Base-by-base conservation (phyloP, 2,329 filamentous ascomycete genomes). In the Diaporthe longicolla region DNA sequence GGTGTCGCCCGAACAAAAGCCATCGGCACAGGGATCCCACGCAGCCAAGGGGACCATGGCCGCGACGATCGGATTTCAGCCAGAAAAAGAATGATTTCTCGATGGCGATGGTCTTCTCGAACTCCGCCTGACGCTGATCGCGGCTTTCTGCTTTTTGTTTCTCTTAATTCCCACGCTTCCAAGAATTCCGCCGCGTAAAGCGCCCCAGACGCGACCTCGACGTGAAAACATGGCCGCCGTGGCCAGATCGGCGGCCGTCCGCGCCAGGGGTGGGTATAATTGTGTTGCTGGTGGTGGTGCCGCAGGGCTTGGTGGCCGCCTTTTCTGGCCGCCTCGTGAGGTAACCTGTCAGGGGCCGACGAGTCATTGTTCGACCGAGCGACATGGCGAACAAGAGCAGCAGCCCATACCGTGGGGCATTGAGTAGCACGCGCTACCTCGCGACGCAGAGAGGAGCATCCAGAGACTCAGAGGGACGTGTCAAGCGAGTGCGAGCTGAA, bases 351-450 rank as follows among this genome's bases (percentile, higher is more conserved):
- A 66, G 43, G 61, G 61, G 61, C 61, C 61, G 61, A 66, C 61
- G 61, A 66, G 61, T 66, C 61, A 66, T 66, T 66, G 61, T 66
- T 66, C 61, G 45, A 66, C 61, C 61, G 61, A 66, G 45, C 61
- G 61, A 50, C 29, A 66, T 50, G 26, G 61, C 61, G 61, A 66
- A 45, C 43, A 48, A 66, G 45, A 32, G 43, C 10, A 52, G 48
- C 7, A 50, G 45, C 29, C 29, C 61, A 35, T 66, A 48, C 24
- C 61, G 45, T 50, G 61, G 61, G 61, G 61, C 61, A 48, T 19
- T 43, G 40, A 63, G 29, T 35, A n/a, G 43, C 61, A 50, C 43
- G 8, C 26, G 29, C 61, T 32, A 66, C 61, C 50, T 66, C 43
- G 52, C 43, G 21, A 48, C 29, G 29, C 43, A 66, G 35, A 32